These are phyloP conservation scores for Boletus rubroflammeus DNA, from an alignment of 768 basidiomycete genomes.

Conservation along the genomic window DNA sequence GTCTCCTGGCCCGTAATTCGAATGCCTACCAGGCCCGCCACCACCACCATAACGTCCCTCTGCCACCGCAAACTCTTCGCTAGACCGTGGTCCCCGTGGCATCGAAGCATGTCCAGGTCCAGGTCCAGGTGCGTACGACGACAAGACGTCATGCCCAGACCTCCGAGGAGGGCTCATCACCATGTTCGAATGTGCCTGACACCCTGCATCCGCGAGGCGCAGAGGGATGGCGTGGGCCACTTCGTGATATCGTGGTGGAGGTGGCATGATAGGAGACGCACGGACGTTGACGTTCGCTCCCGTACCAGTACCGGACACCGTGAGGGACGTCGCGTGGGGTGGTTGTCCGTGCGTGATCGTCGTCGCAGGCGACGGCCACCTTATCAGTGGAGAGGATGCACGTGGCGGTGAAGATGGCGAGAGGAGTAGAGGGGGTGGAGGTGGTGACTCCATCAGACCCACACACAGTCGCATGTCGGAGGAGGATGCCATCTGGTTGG, in stretches of 20 bases:
- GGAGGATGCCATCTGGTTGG: slow-evolving; percentile 1
- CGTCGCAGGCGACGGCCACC: slow-evolving; percentile 13
- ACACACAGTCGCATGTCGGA: slow-evolving; percentile 1
- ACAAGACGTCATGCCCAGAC: slow-evolving; percentile 11
- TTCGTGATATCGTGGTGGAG: slow-evolving; percentile 22
- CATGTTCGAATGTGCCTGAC: slow-evolving; percentile 20
- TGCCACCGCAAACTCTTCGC: slow-evolving; percentile 10
- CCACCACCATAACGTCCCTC: slow-evolving; percentile 6
- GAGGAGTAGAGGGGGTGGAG: slow-evolving; percentile 11
- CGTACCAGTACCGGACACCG: background rate
- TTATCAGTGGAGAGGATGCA: slow-evolving; percentile 8
- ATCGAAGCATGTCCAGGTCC: background rate
- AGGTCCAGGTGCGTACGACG: background rate
- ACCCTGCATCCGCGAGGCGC: slow-evolving; percentile 25
- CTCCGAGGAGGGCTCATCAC: slow-evolving; percentile 16
- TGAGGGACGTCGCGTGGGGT: background rate
- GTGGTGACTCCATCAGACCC: slow-evolving; percentile 7
- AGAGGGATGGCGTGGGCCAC: slow-evolving; percentile 1
- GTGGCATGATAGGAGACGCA: slow-evolving; percentile 11
- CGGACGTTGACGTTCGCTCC: slow-evolving; percentile 8
- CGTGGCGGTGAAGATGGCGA: slow-evolving; percentile 13
- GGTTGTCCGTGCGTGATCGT: slow-evolving; percentile 8
- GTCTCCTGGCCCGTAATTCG: slow-evolving; percentile 5
- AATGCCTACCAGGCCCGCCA: background rate
- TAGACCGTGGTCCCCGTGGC: slow-evolving; percentile 6